Percentiles rank a stretch among this genome's conserved stretches.
These are phyloP conservation scores for Lophiostoma macrostomum DNA, from an alignment of 495 filamentous ascomycete species.

Conservation along the genomic window DNA sequence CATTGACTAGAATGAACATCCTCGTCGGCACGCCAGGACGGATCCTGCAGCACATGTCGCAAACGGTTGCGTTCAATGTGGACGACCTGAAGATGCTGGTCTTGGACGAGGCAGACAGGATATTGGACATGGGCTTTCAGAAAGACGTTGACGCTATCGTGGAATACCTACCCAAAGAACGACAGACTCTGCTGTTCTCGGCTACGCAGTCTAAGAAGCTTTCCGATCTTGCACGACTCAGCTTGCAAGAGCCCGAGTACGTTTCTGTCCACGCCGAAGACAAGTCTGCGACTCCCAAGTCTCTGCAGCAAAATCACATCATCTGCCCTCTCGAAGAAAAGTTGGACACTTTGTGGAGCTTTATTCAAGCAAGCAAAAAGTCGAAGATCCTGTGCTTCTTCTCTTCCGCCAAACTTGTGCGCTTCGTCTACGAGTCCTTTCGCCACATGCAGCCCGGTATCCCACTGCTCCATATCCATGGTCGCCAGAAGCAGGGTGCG, in stretches of 20 bases:
- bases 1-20: constrained; percentile 93
- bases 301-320: constrained; percentile 87
- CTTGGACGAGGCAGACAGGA: constrained; percentile 92
- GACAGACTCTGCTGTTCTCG: constrained; percentile 93
- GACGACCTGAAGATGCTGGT: constrained; percentile 90
- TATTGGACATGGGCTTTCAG: constrained; percentile 98
- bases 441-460: constrained; percentile 93
- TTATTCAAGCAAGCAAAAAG: constrained; percentile 83
- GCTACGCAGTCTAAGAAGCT: constrained; percentile 95
- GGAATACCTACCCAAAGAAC: constrained; percentile 78
- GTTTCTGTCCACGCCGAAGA: constrained; percentile 88
- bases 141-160: constrained; percentile 87
- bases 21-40: constrained; percentile 93
- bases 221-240: constrained; percentile 83
- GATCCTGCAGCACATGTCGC: constrained; percentile 93
- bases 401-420: constrained; percentile 91
- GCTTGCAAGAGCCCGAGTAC: constrained; percentile 88
- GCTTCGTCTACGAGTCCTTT: constrained; percentile 91
- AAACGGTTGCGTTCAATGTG: constrained; percentile 86
- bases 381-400: constrained; percentile 92
- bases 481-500: constrained; percentile 86
- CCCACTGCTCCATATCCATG: constrained; percentile 90
- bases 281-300: constrained; percentile 73
- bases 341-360: constrained; percentile 85
- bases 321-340: constrained; percentile 81